A percentile compares a stretch with the other conserved stretches of the same genome.
Evolutionary conservation across 208 protist species (phyloP).

Genomic region (Leishmania arabica): DNA sequence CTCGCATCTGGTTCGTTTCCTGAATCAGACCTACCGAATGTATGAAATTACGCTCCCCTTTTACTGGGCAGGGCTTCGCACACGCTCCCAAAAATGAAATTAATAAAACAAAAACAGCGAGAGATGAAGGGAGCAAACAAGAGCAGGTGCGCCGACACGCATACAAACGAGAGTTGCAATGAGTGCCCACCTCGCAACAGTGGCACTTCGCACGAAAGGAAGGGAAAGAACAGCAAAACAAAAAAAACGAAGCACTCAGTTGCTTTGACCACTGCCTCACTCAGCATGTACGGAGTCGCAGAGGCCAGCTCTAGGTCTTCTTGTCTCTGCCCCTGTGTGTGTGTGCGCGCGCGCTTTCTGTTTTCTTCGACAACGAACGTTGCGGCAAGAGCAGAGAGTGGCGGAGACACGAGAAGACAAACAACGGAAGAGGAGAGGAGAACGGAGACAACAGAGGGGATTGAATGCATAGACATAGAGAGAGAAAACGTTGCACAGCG

Average conservation of each 20-base stretch:
- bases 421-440: neutral
- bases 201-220: constrained; percentile 7
- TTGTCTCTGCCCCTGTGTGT: neutral
- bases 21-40: neutral
- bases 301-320: neutral
- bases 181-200: neutral
- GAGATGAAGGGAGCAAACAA: constrained; percentile 6
- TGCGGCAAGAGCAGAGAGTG: neutral
- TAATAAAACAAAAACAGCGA: constrained; percentile 5
- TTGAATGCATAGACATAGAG: neutral
- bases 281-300: neutral
- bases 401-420: neutral
- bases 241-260: neutral
- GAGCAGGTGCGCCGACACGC: neutral
- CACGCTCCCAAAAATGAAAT: neutral
- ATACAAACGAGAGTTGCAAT: neutral
- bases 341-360: neutral
- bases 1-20: too few species aligned
- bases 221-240: neutral
- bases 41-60: neutral
- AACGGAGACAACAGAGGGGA: neutral
- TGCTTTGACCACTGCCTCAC: neutral
- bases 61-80: neutral
- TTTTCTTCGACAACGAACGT: neutral
- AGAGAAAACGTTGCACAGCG: too few species aligned